Evolutionary conservation across 768 basidiomycete genomes (phyloP).

Genomic region (Inosperma sp.): DNA sequence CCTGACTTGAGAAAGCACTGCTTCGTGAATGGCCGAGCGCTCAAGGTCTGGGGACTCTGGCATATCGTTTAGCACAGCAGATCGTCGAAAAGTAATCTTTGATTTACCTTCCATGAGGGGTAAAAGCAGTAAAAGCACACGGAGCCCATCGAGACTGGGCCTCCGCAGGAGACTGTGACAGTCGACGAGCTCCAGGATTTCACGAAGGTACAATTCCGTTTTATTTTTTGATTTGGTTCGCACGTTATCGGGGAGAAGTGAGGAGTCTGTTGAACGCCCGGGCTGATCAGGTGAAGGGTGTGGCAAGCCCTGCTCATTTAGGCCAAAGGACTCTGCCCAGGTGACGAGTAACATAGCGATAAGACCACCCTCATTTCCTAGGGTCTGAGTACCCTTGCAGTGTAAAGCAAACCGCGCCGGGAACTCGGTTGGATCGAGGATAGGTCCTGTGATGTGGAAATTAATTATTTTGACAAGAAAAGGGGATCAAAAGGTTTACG

Average conservation of each 20-base stretch:
- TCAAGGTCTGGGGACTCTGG: slow-evolving; percentile 46
- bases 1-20: slow-evolving; percentile 77
- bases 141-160: slow-evolving; percentile 84
- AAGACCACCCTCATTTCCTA: slow-evolving; percentile 71
- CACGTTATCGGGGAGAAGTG: slow-evolving; percentile 26
- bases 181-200: slow-evolving; percentile 79
- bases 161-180: slow-evolving; percentile 70
- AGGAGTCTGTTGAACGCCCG: slow-evolving; percentile 22
- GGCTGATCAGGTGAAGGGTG: slow-evolving; percentile 15
- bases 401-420: slow-evolving; percentile 66
- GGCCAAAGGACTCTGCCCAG: slow-evolving; percentile 88
- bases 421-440: slow-evolving; percentile 80
- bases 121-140: slow-evolving; percentile 70
- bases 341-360: slow-evolving; percentile 76
- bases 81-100: background rate
- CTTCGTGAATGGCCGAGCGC: slow-evolving; percentile 67
- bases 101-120: slow-evolving; percentile 78
- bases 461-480: background rate
- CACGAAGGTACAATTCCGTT: slow-evolving; percentile 65
- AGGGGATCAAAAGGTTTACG: slow-evolving; percentile 40
- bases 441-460: slow-evolving; percentile 57
- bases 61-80: background rate
- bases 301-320: slow-evolving; percentile 72
- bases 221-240: slow-evolving; percentile 46
- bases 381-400: slow-evolving; percentile 51